Evolutionary conservation across 78 protist genomes (phyloP).

Genomic region (Dictyostelium discoideum): DNA sequence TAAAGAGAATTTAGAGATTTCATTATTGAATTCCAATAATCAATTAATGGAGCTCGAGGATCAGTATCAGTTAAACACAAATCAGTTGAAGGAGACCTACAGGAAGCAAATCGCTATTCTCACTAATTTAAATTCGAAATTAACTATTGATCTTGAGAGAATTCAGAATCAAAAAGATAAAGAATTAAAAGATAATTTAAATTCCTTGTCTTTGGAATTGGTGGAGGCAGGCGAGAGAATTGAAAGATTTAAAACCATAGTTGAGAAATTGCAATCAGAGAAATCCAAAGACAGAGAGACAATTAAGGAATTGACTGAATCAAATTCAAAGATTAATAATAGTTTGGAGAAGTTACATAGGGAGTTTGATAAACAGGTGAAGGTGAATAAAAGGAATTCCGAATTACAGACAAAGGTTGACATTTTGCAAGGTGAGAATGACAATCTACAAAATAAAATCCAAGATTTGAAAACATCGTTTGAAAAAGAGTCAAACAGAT

Average conservation of each 20-base stretch:
- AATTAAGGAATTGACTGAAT: background rate
- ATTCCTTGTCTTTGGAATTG: background rate
- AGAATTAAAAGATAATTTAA: background rate
- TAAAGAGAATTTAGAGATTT: conserved; percentile 10
- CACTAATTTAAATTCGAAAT: background rate
- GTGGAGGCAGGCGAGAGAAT: background rate
- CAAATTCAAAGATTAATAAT: background rate
- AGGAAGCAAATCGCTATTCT: background rate
- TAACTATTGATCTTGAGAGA: background rate
- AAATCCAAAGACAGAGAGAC: background rate
- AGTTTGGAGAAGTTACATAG: background rate
- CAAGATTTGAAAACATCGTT: background rate
- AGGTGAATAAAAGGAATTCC: background rate
- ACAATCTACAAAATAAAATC: background rate
- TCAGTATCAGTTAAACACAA: background rate
- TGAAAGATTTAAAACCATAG: background rate
- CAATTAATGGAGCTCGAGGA: background rate
- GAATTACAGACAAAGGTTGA: background rate
- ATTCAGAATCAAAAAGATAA: background rate
- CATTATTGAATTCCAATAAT: background rate
- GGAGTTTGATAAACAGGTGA: background rate
- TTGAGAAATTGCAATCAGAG: background rate
- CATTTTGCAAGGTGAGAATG: background rate
- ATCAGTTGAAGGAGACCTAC: background rate
- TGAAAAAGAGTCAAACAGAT: background rate